Evolutionary conservation across 2,329 filamentous ascomycete species (phyloP).

Genomic region (Ascochyta pisi): DNA sequence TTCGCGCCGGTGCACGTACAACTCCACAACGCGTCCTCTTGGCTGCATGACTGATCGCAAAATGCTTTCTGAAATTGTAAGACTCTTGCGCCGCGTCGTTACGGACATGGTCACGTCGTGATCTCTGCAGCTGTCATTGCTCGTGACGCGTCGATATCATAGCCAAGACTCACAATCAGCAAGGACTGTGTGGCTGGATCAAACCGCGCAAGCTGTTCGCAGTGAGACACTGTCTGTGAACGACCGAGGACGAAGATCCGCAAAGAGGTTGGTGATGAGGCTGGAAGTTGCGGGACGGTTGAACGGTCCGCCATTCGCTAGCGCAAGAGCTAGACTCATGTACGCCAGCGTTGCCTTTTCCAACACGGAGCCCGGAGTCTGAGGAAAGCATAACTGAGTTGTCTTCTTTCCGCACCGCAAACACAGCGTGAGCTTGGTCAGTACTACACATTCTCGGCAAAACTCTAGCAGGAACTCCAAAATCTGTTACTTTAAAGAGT

Average conservation of each 20-base stretch:
- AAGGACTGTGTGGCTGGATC: not conserved
- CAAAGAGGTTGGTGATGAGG: conserved; percentile 1
- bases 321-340: not conserved
- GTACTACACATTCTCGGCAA: too few relatives aligned
- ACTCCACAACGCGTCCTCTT: not conserved
- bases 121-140: not conserved
- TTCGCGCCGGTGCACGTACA: not conserved
- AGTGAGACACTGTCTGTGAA: not conserved
- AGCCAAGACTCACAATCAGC: not conserved
- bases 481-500: too few relatives aligned
- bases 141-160: not conserved
- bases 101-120: not conserved
- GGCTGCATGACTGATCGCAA: conserved; percentile 4
- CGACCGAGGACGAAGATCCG: not conserved
- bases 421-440: too few relatives aligned
- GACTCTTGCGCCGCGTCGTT: not conserved
- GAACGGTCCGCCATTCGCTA: conserved; percentile 7
- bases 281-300: conserved; percentile 1
- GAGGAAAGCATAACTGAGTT: not conserved
- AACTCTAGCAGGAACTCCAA: too few relatives aligned
- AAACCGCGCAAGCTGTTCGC: not conserved
- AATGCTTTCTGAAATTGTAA: not conserved
- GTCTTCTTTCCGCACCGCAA: not conserved
- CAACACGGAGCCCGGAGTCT: not conserved
- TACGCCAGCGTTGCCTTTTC: not conserved